A percentile compares a stretch with the other conserved stretches of the same genome.
Evolutionary conservation across 75 land plant genomes (phyloP).

Genomic region (Pinus taeda): DNA sequence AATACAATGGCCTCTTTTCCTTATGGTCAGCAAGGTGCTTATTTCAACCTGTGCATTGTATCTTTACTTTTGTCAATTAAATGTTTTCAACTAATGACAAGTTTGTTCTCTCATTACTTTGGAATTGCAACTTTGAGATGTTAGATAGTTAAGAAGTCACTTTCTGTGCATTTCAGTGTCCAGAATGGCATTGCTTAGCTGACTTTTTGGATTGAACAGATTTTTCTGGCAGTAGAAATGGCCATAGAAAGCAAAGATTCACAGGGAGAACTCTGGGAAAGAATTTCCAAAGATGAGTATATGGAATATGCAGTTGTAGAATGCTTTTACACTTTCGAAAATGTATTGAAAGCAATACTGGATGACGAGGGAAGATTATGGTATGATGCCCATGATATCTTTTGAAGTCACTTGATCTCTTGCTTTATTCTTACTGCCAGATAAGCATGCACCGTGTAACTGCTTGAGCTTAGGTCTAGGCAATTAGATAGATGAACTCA

Average conservation of each 20-base stretch:
- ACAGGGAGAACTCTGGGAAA: slow-evolving; percentile 79
- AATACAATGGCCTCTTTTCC: slow-evolving; percentile 96
- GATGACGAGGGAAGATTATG: slow-evolving; percentile 61
- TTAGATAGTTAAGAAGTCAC: background rate
- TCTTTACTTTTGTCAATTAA: background rate
- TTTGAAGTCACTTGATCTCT: background rate
- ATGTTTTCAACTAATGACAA: background rate
- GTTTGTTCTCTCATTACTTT: background rate
- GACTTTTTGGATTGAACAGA: slow-evolving; percentile 30
- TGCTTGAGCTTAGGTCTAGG: background rate
- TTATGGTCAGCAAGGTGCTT: slow-evolving; percentile 88
- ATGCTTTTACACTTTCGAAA: slow-evolving; percentile 43
- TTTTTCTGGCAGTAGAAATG: slow-evolving; percentile 77
- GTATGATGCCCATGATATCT: slow-evolving; percentile 23
- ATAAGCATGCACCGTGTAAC: background rate
- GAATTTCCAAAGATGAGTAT: slow-evolving; percentile 77
- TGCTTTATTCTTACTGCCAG: background rate
- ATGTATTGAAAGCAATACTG: slow-evolving; percentile 44
- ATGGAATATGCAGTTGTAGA: slow-evolving; percentile 88
- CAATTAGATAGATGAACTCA: background rate
- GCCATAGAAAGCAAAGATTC: slow-evolving; percentile 67
- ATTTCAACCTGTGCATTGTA: background rate
- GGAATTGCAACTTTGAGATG: background rate
- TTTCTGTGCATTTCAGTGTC: background rate
- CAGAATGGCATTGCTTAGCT: background rate